Conservation (phyloP, 257 asterid genomes). For the Salvia rosmarinus region DNA sequence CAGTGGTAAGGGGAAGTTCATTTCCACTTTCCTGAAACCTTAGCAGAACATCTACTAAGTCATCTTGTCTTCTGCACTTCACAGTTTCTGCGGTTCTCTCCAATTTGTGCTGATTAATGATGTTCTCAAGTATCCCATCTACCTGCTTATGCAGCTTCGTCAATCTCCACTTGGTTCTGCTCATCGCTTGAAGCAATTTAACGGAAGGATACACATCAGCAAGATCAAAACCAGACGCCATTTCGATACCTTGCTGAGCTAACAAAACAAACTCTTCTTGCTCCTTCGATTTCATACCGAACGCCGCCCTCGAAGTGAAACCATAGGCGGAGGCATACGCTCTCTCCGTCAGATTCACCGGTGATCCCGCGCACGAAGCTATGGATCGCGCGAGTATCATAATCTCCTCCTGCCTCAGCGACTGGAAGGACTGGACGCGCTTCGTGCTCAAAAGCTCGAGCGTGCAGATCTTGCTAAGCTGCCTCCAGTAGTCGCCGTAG, state of each 20-base stretch:
- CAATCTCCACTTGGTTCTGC: constrained; percentile 33
- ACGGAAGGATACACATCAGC: constrained; percentile 34
- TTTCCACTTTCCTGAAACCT: constrained; percentile 10
- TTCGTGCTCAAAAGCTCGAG: constrained; percentile 34
- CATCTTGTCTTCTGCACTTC: neutral
- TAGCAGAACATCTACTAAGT: constrained; percentile 33
- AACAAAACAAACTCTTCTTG: constrained; percentile 24
- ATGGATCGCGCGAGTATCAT: constrained; percentile 19
- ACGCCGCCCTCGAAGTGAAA: constrained; percentile 29
- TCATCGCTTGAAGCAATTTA: constrained; percentile 21
- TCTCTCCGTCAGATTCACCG: constrained; percentile 37
- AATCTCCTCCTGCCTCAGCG: constrained; percentile 35
- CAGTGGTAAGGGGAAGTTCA: constrained; percentile 28
- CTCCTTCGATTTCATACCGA: constrained; percentile 33
- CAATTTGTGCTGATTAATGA: constrained; percentile 33
- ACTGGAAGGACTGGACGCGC: constrained; percentile 29
- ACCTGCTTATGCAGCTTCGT: constrained; percentile 21
- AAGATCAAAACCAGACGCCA: constrained; percentile 32
- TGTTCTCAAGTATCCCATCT: constrained; percentile 31
- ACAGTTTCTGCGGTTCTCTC: neutral
- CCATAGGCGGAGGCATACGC: neutral
- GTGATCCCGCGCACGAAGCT: constrained; percentile 25
- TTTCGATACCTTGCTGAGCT: neutral
- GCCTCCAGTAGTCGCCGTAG: constrained; percentile 42
- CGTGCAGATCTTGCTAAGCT: constrained; percentile 31